phyloP scores from a whole-genome alignment of 1,284 basidiomycete species.

The Tylopilus sp. region DNA sequence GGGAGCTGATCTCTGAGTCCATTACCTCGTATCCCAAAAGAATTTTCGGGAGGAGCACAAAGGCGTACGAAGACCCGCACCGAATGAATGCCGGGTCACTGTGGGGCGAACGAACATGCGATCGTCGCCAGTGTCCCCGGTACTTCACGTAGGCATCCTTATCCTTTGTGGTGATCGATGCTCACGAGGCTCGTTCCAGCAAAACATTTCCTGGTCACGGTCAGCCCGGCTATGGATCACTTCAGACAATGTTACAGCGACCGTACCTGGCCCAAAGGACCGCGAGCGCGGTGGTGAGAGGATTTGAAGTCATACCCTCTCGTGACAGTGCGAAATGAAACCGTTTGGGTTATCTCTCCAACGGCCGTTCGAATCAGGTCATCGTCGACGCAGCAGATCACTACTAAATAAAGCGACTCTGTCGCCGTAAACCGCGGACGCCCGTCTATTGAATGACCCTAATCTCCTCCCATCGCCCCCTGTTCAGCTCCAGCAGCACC shows the following conservation, averaged over 20 bases:
- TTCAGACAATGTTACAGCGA: constrained; percentile 13
- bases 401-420: neutral
- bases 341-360: too few species aligned
- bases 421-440: neutral
- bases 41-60: too few species aligned
- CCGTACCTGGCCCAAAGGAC: too few species aligned
- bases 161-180: neutral
- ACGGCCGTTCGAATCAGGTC: neutral
- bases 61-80: too few species aligned
- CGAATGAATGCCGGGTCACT: too few species aligned
- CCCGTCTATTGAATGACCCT: constrained; percentile 40
- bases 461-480: constrained; percentile 61
- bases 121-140: neutral
- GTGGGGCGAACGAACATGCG: neutral
- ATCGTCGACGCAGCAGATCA: neutral
- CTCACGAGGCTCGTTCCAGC: constrained; percentile 8
- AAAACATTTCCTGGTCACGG: constrained; percentile 22
- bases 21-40: too few species aligned
- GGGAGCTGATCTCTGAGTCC: too few species aligned
- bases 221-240: neutral
- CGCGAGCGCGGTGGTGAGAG: too few species aligned
- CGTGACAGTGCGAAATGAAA: too few species aligned
- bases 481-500: constrained; percentile 47
- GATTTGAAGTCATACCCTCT: too few species aligned
- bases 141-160: constrained; percentile 13